Conservation (phyloP, 495 filamentous ascomycete genomes). For the Viridothelium virens region DNA sequence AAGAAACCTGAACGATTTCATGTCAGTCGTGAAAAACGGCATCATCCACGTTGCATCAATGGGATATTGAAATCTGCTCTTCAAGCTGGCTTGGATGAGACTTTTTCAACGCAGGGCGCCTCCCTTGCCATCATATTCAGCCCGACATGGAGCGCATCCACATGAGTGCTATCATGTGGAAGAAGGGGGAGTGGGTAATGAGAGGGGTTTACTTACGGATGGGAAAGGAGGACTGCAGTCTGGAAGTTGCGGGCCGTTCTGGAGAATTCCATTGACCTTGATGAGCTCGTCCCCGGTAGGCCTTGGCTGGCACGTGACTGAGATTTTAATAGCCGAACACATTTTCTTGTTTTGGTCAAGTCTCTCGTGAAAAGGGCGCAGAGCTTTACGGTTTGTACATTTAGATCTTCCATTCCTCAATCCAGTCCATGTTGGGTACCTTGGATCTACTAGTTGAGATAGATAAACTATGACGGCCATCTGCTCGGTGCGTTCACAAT, state of each 20-base stretch:
- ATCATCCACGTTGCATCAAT: background rate
- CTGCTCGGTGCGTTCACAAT: slow-evolving; percentile 54
- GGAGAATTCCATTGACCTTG: slow-evolving; percentile 2
- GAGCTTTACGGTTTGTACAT: too few relatives aligned
- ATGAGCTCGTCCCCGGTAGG: background rate
- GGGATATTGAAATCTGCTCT: background rate
- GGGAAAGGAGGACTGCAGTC: background rate
- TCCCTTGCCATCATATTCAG: too few relatives aligned
- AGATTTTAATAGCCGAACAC: too few relatives aligned
- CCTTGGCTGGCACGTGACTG: too few relatives aligned
- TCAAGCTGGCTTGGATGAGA: background rate
- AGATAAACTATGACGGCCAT: slow-evolving; percentile 41
- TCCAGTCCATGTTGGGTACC: too few relatives aligned
- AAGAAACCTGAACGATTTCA: background rate
- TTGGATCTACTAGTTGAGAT: too few relatives aligned
- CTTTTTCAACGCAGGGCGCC: background rate
- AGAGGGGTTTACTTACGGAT: background rate
- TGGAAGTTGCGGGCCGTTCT: slow-evolving; percentile 12
- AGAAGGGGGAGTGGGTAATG: background rate
- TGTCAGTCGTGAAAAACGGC: background rate
- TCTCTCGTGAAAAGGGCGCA: too few relatives aligned
- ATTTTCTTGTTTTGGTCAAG: too few relatives aligned
- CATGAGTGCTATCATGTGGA: background rate
- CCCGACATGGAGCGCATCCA: too few relatives aligned
- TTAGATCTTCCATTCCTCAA: too few relatives aligned